These are phyloP conservation scores for Bremia lactucae DNA, from an alignment of 352 stramenopile species.

Conservation along the genomic window DNA sequence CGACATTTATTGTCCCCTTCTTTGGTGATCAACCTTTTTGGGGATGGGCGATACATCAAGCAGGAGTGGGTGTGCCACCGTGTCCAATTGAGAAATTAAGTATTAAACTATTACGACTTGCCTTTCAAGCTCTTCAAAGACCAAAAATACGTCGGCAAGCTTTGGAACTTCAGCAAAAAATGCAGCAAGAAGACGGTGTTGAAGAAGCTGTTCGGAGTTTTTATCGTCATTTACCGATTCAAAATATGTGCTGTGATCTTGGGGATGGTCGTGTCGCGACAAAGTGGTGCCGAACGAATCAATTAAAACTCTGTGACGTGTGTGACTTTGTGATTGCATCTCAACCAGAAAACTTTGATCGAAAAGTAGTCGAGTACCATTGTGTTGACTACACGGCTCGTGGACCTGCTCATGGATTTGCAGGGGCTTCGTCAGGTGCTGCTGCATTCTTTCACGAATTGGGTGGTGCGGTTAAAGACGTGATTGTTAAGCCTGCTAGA, in stretches of 20 bases:
- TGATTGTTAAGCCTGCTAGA: constrained; percentile 31
- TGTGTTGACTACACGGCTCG: constrained; percentile 42
- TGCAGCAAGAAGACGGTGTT: constrained; percentile 78
- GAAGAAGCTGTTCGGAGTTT: constrained; percentile 73
- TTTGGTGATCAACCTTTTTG: constrained; percentile 93
- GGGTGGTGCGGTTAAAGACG: constrained; percentile 34
- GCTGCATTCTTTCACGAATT: constrained; percentile 41
- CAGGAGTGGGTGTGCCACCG: constrained; percentile 72
- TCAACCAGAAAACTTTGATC: constrained; percentile 26
- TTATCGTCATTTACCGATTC: constrained; percentile 64
- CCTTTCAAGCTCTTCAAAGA: constrained; percentile 49
- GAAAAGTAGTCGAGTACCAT: constrained; percentile 41
- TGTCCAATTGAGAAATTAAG: constrained; percentile 76
- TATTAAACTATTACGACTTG: constrained; percentile 48
- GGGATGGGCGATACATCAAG: constrained; percentile 71
- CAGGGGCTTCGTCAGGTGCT: constrained; percentile 29
- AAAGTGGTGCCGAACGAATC: constrained; percentile 41
- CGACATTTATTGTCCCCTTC: constrained; percentile 90
- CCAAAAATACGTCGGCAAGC: constrained; percentile 33
- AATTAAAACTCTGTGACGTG: constrained; percentile 38
- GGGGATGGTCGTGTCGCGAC: constrained; percentile 29
- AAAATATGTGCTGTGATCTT: constrained; percentile 80
- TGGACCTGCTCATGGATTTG: constrained; percentile 25
- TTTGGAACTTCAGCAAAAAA: constrained; percentile 32
- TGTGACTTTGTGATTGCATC: constrained; percentile 41